phyloP scores from a whole-genome alignment of 371 early-diverging fungal species.

The Phascolomyces articulosus region DNA sequence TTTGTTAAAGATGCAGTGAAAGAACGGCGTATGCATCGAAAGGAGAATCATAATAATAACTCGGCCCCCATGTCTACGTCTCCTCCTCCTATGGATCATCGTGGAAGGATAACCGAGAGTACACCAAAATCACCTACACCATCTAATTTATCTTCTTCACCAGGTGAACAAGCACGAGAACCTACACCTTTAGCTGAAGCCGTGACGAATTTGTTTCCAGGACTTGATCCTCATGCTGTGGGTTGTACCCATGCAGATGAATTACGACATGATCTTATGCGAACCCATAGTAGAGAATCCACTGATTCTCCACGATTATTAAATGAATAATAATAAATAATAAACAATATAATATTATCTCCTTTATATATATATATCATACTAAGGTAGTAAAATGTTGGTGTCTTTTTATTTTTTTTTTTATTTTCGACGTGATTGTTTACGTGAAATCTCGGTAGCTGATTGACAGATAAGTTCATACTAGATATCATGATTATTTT shows the following conservation, averaged over 20 bases:
- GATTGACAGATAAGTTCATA: slow-evolving; percentile 2
- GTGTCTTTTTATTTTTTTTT: not conserved
- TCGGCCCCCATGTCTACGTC: slow-evolving; percentile 4
- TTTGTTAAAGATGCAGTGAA: slow-evolving; percentile 48
- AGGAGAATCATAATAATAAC: not conserved
- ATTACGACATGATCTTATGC: slow-evolving; percentile 15
- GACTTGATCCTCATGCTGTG: slow-evolving; percentile 10
- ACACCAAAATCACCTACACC: too few species aligned
- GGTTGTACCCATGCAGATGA: slow-evolving; percentile 16
- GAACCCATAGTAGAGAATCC: slow-evolving; percentile 2
- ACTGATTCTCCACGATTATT: not conserved
- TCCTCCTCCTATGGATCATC: not conserved
- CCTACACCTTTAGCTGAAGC: slow-evolving; percentile 35
- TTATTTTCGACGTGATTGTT: not conserved
- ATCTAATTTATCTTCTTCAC: not conserved
- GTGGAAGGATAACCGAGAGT: not conserved
- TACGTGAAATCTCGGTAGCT: not conserved
- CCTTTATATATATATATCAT: too few species aligned
- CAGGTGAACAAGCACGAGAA: not conserved
- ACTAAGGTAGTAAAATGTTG: too few species aligned
- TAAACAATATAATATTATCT: too few species aligned
- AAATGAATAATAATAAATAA: not conserved
- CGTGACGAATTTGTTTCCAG: slow-evolving; percentile 40
- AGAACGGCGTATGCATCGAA: slow-evolving; percentile 22
- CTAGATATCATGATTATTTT: slow-evolving; percentile 1